phyloP scores from a whole-genome alignment of 768 basidiomycete genomes.

The Termitomyces sp. region DNA sequence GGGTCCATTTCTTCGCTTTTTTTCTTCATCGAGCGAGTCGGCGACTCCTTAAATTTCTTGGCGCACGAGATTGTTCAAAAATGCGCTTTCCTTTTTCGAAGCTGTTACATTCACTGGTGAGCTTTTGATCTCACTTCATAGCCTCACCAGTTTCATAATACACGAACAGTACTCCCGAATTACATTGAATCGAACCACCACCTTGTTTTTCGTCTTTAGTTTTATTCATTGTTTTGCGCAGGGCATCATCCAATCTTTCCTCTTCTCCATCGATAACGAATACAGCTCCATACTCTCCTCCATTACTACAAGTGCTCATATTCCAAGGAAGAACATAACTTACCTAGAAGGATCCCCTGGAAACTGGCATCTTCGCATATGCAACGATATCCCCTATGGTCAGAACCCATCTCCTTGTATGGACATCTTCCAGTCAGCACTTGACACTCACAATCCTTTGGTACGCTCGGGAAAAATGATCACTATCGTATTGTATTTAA shows the following conservation, averaged over 20 bases:
- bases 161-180: slow-evolving; percentile 31
- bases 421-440: slow-evolving; percentile 28
- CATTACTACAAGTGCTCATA: slow-evolving; percentile 32
- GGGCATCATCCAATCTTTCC: slow-evolving; percentile 46
- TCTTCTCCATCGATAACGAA: slow-evolving; percentile 42
- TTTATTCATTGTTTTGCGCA: slow-evolving; percentile 50
- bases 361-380: slow-evolving; percentile 35
- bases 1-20: not conserved
- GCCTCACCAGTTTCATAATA: not conserved
- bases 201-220: slow-evolving; percentile 48
- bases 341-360: slow-evolving; percentile 27
- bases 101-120: slow-evolving; percentile 3
- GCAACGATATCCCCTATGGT: slow-evolving; percentile 39
- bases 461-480: not conserved
- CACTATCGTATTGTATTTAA: not conserved
- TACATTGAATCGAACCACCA: slow-evolving; percentile 34
- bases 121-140: not conserved
- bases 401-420: slow-evolving; percentile 29
- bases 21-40: not conserved
- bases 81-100: not conserved
- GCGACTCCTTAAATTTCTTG: not conserved
- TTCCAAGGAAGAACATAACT: slow-evolving; percentile 34
- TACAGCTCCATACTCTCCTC: slow-evolving; percentile 31
- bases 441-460: slow-evolving; percentile 6
- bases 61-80: not conserved